Conservation (phyloP, 2,329 filamentous ascomycete species). For the Xylariales sp. region DNA sequence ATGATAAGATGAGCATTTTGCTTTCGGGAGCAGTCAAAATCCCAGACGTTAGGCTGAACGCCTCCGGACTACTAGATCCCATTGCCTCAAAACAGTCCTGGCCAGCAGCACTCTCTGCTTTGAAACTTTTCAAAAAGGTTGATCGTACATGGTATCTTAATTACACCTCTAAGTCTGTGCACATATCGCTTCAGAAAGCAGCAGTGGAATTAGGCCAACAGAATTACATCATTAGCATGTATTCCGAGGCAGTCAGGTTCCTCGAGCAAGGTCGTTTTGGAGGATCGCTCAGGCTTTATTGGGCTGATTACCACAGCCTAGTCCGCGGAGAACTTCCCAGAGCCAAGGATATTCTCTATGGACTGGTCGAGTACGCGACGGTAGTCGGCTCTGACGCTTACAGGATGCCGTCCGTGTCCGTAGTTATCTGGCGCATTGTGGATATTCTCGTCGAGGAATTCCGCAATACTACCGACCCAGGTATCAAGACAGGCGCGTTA, state of each 20-base stretch:
- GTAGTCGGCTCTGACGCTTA: not conserved
- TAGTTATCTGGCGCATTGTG: not conserved
- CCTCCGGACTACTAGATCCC: not conserved
- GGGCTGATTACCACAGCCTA: not conserved
- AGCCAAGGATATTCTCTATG: not conserved
- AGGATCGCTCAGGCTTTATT: not conserved
- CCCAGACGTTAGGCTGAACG: not conserved
- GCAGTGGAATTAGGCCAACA: not conserved
- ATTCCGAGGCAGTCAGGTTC: not conserved
- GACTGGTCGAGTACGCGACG: not conserved
- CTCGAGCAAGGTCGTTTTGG: not conserved
- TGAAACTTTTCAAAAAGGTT: not conserved
- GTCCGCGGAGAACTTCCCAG: not conserved
- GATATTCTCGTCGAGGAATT: constrained; percentile 4
- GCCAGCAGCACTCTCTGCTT: not conserved
- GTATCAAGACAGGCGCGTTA: not conserved
- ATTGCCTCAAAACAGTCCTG: not conserved
- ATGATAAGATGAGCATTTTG: not conserved
- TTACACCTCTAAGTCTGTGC: not conserved
- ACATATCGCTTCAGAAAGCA: not conserved
- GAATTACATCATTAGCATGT: not conserved
- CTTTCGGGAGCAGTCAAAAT: not conserved
- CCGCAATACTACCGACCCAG: not conserved
- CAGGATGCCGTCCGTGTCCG: not conserved
- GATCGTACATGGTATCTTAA: not conserved